A percentile compares a stretch with the other conserved stretches of the same genome.
phyloP scores from a whole-genome alignment of 352 stramenopile genomes.

The Phytophthora capsici region DNA sequence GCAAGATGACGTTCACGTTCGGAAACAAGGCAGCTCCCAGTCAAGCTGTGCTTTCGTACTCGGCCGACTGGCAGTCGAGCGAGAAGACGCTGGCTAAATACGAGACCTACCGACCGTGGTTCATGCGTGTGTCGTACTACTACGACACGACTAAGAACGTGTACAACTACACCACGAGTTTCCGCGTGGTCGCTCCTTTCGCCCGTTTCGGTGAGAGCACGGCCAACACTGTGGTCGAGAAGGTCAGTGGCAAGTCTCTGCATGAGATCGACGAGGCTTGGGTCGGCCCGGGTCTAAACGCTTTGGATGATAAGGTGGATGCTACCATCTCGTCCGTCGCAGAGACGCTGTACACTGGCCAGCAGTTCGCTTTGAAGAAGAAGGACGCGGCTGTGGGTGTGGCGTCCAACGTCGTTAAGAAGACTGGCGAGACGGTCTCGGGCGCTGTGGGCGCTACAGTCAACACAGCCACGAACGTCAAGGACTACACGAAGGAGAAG shows the following conservation, averaged over 20 bases:
- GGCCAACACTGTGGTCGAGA: slow-evolving; percentile 68
- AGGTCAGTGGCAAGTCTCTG: slow-evolving; percentile 66
- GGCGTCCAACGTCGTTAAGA: slow-evolving; percentile 47
- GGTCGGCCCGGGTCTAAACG: slow-evolving; percentile 54
- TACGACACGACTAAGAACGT: slow-evolving; percentile 83
- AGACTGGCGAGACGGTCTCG: slow-evolving; percentile 52
- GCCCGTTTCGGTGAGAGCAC: slow-evolving; percentile 71
- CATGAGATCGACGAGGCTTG: slow-evolving; percentile 60
- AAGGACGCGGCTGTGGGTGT: slow-evolving; percentile 63
- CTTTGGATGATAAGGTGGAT: slow-evolving; percentile 76
- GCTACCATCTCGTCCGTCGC: slow-evolving; percentile 55
- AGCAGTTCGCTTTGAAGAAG: slow-evolving; percentile 71
- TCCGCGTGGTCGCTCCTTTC: slow-evolving; percentile 62
- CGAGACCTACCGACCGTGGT: slow-evolving; percentile 63
- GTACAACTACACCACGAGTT: slow-evolving; percentile 86
- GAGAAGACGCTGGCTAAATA: slow-evolving; percentile 24
- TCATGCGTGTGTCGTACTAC: slow-evolving; percentile 79
- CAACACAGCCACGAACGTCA: slow-evolving; percentile 52
- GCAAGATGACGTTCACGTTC: slow-evolving; percentile 54
- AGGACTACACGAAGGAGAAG: slow-evolving; percentile 67
- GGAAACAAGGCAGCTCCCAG: slow-evolving; percentile 35
- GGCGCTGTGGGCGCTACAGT: slow-evolving; percentile 50
- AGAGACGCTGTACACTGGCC: slow-evolving; percentile 60
- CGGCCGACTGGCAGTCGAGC: slow-evolving; percentile 32
- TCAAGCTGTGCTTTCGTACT: slow-evolving; percentile 38